phyloP scores from a whole-genome alignment of 2,329 filamentous ascomycete genomes.

The Talaromyces pinophilus region DNA sequence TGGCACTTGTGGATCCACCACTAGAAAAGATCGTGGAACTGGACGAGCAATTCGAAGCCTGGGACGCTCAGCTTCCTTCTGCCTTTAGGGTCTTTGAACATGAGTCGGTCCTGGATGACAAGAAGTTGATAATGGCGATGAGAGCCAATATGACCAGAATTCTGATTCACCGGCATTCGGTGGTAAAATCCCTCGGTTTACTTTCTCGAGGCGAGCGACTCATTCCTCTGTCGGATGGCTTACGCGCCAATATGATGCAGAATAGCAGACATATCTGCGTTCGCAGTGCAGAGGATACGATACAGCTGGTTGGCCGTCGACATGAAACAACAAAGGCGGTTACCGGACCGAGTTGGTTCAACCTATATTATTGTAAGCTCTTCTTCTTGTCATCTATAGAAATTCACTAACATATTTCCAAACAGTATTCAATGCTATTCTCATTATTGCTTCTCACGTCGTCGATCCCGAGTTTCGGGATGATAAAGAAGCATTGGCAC shows the following conservation, averaged over 20 bases:
- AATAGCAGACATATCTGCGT: slow-evolving; percentile 23
- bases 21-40: slow-evolving; percentile 22
- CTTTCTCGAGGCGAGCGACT: slow-evolving; percentile 17
- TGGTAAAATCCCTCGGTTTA: slow-evolving; percentile 18
- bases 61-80: slow-evolving; percentile 18
- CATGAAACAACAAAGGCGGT: slow-evolving; percentile 21
- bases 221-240: slow-evolving; percentile 12
- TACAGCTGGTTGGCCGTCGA: slow-evolving; percentile 22
- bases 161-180: slow-evolving; percentile 21
- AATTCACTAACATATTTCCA: background rate
- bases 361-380: slow-evolving; percentile 23
- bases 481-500: slow-evolving; percentile 22
- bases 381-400: background rate
- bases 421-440: slow-evolving; percentile 24
- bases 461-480: slow-evolving; percentile 21
- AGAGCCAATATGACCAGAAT: slow-evolving; percentile 23
- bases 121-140: slow-evolving; percentile 21
- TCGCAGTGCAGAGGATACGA: slow-evolving; percentile 22
- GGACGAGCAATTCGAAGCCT: slow-evolving; percentile 22
- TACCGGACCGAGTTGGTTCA: slow-evolving; percentile 23
- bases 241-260: slow-evolving; percentile 24
- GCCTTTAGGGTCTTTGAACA: slow-evolving; percentile 17
- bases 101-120: slow-evolving; percentile 14
- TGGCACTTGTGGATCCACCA: slow-evolving; percentile 20
- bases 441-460: slow-evolving; percentile 23